Base-by-base conservation (phyloP, 805 yeast genomes). In the Candida alai region DNA sequence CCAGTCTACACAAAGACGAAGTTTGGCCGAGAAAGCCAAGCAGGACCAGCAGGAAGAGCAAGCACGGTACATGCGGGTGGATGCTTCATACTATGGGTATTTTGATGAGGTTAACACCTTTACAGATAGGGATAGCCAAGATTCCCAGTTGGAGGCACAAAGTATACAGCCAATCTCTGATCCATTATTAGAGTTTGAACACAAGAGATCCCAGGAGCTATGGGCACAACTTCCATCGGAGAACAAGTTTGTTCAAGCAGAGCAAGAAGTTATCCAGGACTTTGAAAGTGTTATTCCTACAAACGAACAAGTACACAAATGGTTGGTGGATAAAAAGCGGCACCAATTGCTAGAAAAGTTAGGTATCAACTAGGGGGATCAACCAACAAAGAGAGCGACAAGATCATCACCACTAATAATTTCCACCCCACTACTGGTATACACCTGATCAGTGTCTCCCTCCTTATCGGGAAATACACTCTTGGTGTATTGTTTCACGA, bases 401-500 rank as follows among this genome's bases (percentile, higher is more conserved):
- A 29, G 22, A 11, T 26, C 18, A 18, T 36, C 36, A 19, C 34
- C 28, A 15, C 42, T 27, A 19, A 55, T 44, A 16, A 64, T 37
- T 3, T 40, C 34, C 15, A 74, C 73, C 0, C 67, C 65, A 10
- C 55, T 62, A 4, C 32, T 43, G 18, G 15, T 36, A 41, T 63
- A 73, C 22, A 34, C 30, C 3, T 41, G 32, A 15, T 68, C 73
- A 0, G 72, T 68, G 20, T 55, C 58, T 0, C 18, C 36, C 6
- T 43, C 43, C 13, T 62, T 57, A 12, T 65, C 73, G 1, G 76
- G 68, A 39, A 63, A 64, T 12, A 84, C 86, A 4, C 84, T 67
- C 41, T 60, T 69, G 14, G 80, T 66, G 34, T 76, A 73, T 19
- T 75, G 74, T 39, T 66, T 64, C 10, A 86, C 44, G 1, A 90